Evolutionary conservation across 202 grass and related monocot genomes (phyloP), one percentile per base, ranked within the genome.

Genomic region (Eragrostis tef): DNA sequence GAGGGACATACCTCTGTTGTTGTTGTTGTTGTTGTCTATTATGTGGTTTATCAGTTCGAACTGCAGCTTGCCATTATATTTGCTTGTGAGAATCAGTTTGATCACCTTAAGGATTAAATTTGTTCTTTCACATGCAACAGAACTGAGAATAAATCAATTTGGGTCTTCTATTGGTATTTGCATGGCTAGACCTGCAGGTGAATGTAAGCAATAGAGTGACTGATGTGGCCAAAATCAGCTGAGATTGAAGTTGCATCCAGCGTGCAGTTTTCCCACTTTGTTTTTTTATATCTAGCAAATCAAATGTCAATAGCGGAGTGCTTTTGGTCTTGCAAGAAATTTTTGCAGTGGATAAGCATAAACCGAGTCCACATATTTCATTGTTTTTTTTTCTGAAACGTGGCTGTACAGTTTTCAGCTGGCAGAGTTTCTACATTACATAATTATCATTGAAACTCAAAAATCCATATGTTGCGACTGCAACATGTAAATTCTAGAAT

Each of bases 41-140:
- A 46, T 46, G 6, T 20, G 14, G 20, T 16, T 27, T 27, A 78
- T 78, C 45, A 64, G 36, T 64, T 26, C 5, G 54, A 64, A 54
- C 11, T 22, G 21, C 13, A 45, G 4, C 34, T 24, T 53, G 10
- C 7, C 1, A 7, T 45, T 79, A 43, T 48, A 54, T 48, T 45
- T 3, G 20, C 6, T 74, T 46, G 9, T 29, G 2, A 16, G 0
- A 16, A 79, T 70, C 65, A 85, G 71, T 44, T 54, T 71, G 48
- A 79, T 63, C 11, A 21, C 68, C 15, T 78, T 14, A 71, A 31
- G 25, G 16, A 78, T 47, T 47, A 11, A 66, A 51, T 78, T 39
- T 66, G 17, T 50, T 11, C 4, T 77, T 31, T 72, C 10, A 11
- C 16, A 29, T 62, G 21, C 42, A 77, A 47, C 24, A 0, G 7